Evolutionary conservation across 1,139 yeast species (phyloP).

Genomic region (Blastobotrys persicus): DNA sequence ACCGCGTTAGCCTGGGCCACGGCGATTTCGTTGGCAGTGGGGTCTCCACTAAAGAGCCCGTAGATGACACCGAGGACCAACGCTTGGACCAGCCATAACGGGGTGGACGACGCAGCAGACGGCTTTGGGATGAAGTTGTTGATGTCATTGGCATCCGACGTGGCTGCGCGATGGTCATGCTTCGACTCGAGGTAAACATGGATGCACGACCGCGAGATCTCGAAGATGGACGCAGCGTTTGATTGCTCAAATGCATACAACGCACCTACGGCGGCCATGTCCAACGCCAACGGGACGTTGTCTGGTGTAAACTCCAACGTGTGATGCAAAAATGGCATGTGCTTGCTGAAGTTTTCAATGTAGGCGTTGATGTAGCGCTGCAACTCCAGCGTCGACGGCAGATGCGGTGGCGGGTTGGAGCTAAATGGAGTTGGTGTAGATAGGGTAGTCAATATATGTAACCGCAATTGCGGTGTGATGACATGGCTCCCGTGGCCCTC

Average conservation of each 20-base stretch:
- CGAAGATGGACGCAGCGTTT: constrained; percentile 73
- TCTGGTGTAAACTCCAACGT: constrained; percentile 58
- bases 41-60: constrained; percentile 77
- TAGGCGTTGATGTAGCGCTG: constrained; percentile 70
- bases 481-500: constrained; percentile 23
- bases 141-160: constrained; percentile 3
- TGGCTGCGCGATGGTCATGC: constrained; percentile 17
- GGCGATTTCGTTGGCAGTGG: constrained; percentile 68
- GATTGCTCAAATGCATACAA: constrained; percentile 77
- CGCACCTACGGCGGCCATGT: constrained; percentile 90
- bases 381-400: constrained; percentile 72
- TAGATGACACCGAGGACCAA: constrained; percentile 76
- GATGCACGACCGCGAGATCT: constrained; percentile 72
- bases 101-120: constrained; percentile 47
- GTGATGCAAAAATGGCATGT: constrained; percentile 80
- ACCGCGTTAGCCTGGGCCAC: constrained; percentile 74
- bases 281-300: constrained; percentile 71
- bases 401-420: constrained; percentile 46
- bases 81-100: constrained; percentile 86
- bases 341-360: constrained; percentile 71
- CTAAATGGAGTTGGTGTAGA: constrained; percentile 63
- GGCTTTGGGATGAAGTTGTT: constrained; percentile 8
- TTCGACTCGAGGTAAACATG: constrained; percentile 67
- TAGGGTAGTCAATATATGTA: constrained; percentile 52
- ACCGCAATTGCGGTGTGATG: constrained; percentile 70